Conservation (phyloP, 2,329 filamentous ascomycete genomes). For the Raffaelea arxii region DNA sequence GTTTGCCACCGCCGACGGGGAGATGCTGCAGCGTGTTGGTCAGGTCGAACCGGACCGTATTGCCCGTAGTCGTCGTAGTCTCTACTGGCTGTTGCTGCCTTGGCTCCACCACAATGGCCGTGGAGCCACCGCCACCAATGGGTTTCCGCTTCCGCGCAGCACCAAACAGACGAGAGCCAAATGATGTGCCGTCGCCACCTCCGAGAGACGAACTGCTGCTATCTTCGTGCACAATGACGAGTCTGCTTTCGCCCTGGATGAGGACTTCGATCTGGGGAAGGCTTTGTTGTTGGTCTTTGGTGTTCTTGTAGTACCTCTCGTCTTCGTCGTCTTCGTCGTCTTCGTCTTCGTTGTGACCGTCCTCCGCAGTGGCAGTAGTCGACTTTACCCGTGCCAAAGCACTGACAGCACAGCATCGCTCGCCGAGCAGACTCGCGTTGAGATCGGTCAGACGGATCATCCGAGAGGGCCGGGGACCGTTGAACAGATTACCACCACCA, state of each 20-base stretch:
- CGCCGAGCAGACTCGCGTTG: conserved; percentile 43
- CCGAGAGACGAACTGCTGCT: conserved; percentile 22
- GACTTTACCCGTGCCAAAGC: conserved; percentile 28
- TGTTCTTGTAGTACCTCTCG: conserved; percentile 13
- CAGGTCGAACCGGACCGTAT: too few species aligned
- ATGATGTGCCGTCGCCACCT: too few species aligned
- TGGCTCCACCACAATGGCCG: conserved; percentile 47
- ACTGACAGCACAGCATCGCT: conserved; percentile 43
- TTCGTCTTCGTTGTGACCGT: conserved; percentile 15
- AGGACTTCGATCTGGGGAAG: conserved; percentile 42
- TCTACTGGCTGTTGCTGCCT: conserved; percentile 27
- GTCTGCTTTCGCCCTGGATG: conserved; percentile 43
- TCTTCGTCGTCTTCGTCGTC: conserved; percentile 13
- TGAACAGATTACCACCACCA: conserved; percentile 43
- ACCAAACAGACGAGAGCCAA: conserved; percentile 18
- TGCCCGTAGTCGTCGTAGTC: too few species aligned
- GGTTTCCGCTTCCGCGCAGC: conserved; percentile 30
- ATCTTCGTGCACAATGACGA: conserved; percentile 44
- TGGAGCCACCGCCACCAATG: conserved; percentile 23
- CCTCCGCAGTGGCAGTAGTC: conserved; percentile 13
- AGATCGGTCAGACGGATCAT: conserved; percentile 48
- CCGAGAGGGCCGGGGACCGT: conserved; percentile 41
- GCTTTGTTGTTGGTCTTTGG: too few species aligned
- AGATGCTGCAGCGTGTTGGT: too few species aligned
- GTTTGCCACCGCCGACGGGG: too few species aligned